A percentile compares a stretch with the other conserved stretches of the same genome.
Evolutionary conservation across 116 monocot genomes (phyloP).

Genomic region (Trichopus zeylanicus): DNA sequence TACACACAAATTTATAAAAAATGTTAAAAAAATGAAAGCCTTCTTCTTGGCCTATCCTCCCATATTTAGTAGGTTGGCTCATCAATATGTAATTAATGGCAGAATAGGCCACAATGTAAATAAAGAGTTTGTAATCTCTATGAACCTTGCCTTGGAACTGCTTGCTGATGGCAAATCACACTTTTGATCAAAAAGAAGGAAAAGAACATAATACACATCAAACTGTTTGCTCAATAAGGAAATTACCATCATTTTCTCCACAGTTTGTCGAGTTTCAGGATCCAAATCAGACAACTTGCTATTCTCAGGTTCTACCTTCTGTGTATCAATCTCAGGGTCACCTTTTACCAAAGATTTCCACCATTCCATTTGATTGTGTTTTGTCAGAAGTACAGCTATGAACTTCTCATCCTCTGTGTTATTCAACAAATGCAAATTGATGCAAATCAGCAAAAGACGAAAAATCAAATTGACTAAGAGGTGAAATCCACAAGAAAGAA

Average conservation of each 20-base stretch:
- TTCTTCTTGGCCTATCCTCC: too few species aligned
- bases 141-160: too few species aligned
- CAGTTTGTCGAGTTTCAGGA: conserved; percentile 90
- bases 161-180: too few species aligned
- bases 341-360: conserved; percentile 84
- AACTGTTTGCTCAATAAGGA: too few species aligned
- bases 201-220: background rate
- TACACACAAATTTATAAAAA: too few species aligned
- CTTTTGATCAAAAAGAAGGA: background rate
- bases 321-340: conserved; percentile 84
- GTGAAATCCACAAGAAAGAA: background rate
- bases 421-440: background rate
- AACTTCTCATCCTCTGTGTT: conserved; percentile 74
- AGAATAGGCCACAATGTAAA: too few species aligned
- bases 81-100: too few species aligned
- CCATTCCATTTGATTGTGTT: conserved; percentile 99
- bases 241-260: conserved; percentile 98
- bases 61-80: too few species aligned
- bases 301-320: conserved; percentile 91
- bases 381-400: conserved; percentile 77
- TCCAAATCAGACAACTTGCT: conserved; percentile 95
- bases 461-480: background rate
- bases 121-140: too few species aligned
- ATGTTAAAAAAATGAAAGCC: too few species aligned
- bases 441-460: too few species aligned